Evolutionary conservation across 2,329 filamentous ascomycete species (phyloP).

Genomic region (Coleophoma cylindrospora): DNA sequence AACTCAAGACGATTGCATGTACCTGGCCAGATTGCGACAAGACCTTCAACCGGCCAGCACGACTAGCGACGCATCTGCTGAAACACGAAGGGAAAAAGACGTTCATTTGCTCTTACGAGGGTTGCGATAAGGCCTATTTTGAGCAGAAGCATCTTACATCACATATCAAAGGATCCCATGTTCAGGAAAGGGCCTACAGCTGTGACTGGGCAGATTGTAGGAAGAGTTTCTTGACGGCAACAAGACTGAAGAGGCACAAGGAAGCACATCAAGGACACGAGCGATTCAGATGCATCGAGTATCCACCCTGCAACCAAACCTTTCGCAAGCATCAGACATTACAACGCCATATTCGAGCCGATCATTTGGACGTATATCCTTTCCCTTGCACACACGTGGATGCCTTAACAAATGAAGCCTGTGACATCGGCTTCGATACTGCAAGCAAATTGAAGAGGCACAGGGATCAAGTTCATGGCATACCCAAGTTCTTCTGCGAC

Average conservation of each 20-base stretch:
- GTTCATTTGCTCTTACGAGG: slow-evolving; percentile 64
- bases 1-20: slow-evolving; percentile 73
- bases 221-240: slow-evolving; percentile 78
- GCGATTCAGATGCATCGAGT: slow-evolving; percentile 67
- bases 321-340: slow-evolving; percentile 88
- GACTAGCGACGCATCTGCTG: slow-evolving; percentile 73
- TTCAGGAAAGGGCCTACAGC: slow-evolving; percentile 60
- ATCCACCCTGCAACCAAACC: slow-evolving; percentile 64
- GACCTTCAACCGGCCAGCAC: slow-evolving; percentile 81
- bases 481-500: slow-evolving; percentile 69
- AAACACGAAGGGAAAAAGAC: slow-evolving; percentile 83
- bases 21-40: slow-evolving; percentile 71
- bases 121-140: slow-evolving; percentile 78
- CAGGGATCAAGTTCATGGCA: slow-evolving; percentile 62
- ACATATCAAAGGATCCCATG: slow-evolving; percentile 80
- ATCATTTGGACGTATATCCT: slow-evolving; percentile 67
- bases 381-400: slow-evolving; percentile 65
- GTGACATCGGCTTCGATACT: slow-evolving; percentile 68
- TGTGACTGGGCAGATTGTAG: slow-evolving; percentile 71
- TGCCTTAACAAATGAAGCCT: slow-evolving; percentile 46
- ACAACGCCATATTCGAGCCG: slow-evolving; percentile 72
- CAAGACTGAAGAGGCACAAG: slow-evolving; percentile 70
- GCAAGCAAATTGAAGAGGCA: slow-evolving; percentile 68
- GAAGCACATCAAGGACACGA: slow-evolving; percentile 75
- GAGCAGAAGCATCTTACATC: slow-evolving; percentile 82